These are phyloP conservation scores for Lactuca sativa DNA, from an alignment of 129 eudicot species.

Conservation along the genomic window DNA sequence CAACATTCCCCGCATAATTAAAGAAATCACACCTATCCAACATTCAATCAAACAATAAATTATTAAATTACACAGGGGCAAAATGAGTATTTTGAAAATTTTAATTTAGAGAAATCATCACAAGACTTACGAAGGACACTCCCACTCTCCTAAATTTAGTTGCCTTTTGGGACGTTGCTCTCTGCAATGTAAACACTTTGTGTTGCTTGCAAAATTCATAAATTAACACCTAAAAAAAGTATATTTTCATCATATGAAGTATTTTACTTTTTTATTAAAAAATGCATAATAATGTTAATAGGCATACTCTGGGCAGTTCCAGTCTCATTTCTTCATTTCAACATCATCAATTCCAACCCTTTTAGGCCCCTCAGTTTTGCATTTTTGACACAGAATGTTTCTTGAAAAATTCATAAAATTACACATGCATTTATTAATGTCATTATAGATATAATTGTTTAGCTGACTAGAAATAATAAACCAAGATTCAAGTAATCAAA, in stretches of 20 bases:
- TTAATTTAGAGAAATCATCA: background rate
- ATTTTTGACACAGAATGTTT: conserved; percentile 61
- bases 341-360: conserved; percentile 31
- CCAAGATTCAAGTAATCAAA: background rate
- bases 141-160: conserved; percentile 81
- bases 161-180: conserved; percentile 64
- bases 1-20: conserved; percentile 53
- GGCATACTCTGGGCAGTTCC: conserved; percentile 87
- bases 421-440: conserved; percentile 52
- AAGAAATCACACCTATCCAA: conserved; percentile 58
- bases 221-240: conserved; percentile 56
- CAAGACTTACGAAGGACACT: conserved; percentile 73
- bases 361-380: conserved; percentile 60
- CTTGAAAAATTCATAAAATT: conserved; percentile 76
- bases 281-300: too few relatives aligned
- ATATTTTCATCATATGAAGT: too few relatives aligned
- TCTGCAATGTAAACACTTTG: conserved; percentile 66
- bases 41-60: conserved; percentile 11
- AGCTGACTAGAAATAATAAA: background rate
- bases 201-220: conserved; percentile 84
- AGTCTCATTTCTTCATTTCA: conserved; percentile 89
- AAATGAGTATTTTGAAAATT: background rate
- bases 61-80: background rate
- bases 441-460: background rate
- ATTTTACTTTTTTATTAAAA: too few relatives aligned